Evolutionary conservation across 2,329 filamentous ascomycete genomes (phyloP), one percentile per base, ranked within the genome.

Genomic region (Aureobasidium namibiae): DNA sequence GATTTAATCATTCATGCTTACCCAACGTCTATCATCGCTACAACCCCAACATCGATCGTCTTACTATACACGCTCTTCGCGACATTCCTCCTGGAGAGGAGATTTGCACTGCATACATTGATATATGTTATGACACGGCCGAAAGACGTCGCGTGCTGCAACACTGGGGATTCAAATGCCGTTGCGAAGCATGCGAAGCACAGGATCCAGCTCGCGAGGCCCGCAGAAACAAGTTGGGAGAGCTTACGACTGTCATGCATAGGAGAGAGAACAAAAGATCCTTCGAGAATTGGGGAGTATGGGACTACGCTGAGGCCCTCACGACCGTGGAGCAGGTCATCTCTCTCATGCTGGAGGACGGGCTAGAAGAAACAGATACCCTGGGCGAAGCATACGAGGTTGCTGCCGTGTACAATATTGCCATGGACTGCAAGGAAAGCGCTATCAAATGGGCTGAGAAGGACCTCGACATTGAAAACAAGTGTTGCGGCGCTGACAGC

Each of bases 21-120:
- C 62, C 62, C 9, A 63, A 63, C 36, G 62, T 63, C 24, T 63
- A 61, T 44, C 62, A 63, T 23, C 60, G 62, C 24, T 61, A 58
- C 44, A 63, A 63, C 33, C 41, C 61, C 6, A 46, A 59, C 46
- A 60, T 62, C 31, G 29, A 56, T 33, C 26, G 60, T 1, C 53
- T 63, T 8, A 66, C 63, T 3, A 63, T 70, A 16, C 65, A 71
- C 53, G 65, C 68, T 3, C 60, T 66, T 10, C 62, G 64, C 21
- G 65, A 68, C 56, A 69, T 71, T 50, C 29, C 60, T n/a, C 57
- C 62, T 7, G 68, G 67, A n/a, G 67, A 69, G 52, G 68, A 70
- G 50, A 38, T 70, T 3, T 48, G 62, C 14, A 65, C 61, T 10
- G 61, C 60, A 10, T 69, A 69, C 59, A 64, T 63, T 24, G 58